Evolutionary conservation across 441 rosid genomes (phyloP), one percentile per base, ranked within the genome.

Genomic region (Euphorbia celastroides): DNA sequence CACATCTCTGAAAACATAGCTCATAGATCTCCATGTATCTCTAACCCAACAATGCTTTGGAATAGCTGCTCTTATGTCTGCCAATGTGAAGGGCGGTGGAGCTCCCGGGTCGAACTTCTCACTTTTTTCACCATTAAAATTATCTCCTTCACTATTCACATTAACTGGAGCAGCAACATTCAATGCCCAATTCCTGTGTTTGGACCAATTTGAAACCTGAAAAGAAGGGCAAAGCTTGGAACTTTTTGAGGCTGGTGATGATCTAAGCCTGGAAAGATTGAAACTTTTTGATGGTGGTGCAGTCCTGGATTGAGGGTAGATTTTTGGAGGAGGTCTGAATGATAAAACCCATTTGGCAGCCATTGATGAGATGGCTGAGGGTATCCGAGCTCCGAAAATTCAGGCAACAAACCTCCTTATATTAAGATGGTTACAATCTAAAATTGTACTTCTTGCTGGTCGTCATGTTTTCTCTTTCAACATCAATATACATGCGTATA

Each of bases 1-100:
- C 7, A 92, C 91, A 65, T 92, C 99, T 68, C 98, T 89, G 31
- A 84, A 79, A n/a, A 94, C 97, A 75, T 84, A 94, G 70, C 96
- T 85, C 96, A 94, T 83, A 19, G 97, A 94, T 74, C 72, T 85
- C 96, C 92, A 86, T 26, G 97, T 84, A 79, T 91, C 72, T 86
- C 83, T 94, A 60, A 92, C 87, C 99, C 99, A 94, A 60, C 99
- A 93, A 84, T 87, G 99, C 80, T 89, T 94, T 2, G 97, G 99
- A 61, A 94, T 94, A 30, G 97, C 93, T n/a, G 88, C 89, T 79
- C 96, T 84, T 22, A 94, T 79, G 76, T 92, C 93, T 12, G 90
- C 83, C 27, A 94, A 68, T 31, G 74, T 89, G 76, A 94, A 94
- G 7, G 97, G 91, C 31, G 99, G 97, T 1, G 88, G 81, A 7